Evolutionary conservation across 345 rosid species (phyloP).

Genomic region (Geranium brycei): DNA sequence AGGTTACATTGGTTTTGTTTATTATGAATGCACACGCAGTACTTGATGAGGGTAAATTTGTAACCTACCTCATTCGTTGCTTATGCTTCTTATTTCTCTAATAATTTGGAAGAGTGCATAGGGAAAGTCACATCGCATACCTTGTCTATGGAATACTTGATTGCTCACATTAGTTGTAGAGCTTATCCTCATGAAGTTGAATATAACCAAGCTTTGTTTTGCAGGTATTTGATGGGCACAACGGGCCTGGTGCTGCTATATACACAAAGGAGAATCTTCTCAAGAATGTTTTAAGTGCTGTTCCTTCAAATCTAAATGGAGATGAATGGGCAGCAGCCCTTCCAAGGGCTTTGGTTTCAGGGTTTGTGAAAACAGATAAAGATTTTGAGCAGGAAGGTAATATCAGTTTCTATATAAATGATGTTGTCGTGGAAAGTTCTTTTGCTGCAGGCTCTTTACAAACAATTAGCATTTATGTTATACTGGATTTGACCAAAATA

Average conservation of each 20-base stretch:
- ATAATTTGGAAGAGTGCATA: not conserved
- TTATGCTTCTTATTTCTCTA: not conserved
- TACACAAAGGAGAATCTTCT: slow-evolving; percentile 88
- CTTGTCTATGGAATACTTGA: not conserved
- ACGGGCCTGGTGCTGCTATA: slow-evolving; percentile 92
- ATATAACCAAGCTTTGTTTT: slow-evolving; percentile 12
- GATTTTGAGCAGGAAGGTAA: slow-evolving; percentile 79
- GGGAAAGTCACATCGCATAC: not conserved
- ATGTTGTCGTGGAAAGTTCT: not conserved
- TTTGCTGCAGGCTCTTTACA: not conserved
- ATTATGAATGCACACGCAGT: not conserved
- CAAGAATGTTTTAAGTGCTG: slow-evolving; percentile 61
- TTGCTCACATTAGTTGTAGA: not conserved
- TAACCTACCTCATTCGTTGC: not conserved
- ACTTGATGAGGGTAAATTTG: slow-evolving; percentile 14
- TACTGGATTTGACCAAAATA: not conserved
- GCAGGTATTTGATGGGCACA: slow-evolving; percentile 99
- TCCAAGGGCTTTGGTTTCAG: slow-evolving; percentile 96
- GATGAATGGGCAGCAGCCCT: slow-evolving; percentile 93
- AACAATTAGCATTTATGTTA: not conserved
- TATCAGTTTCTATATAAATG: not conserved
- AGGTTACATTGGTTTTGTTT: not conserved
- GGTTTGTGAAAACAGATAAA: slow-evolving; percentile 97
- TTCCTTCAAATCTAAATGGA: slow-evolving; percentile 76
- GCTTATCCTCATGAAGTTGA: not conserved